Evolutionary conservation across 2,329 filamentous ascomycete species (phyloP).

Genomic region (Aspergillus fischeri): DNA sequence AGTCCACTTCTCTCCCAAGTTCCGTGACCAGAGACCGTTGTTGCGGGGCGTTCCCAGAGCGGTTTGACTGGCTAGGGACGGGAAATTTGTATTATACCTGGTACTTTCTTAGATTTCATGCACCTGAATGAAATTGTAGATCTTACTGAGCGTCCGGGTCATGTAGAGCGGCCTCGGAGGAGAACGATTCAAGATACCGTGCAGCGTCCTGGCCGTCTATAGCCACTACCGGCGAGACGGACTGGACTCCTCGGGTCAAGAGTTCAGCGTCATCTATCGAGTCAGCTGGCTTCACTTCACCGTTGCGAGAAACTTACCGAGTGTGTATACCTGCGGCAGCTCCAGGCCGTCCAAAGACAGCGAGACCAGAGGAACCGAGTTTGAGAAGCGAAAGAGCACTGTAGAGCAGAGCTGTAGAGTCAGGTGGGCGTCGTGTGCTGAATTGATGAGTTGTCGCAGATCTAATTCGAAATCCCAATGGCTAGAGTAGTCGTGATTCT

Average conservation of each 20-base stretch:
- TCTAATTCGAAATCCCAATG: constrained; percentile 55
- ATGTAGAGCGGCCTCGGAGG: constrained; percentile 48
- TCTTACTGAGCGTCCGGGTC: constrained; percentile 55
- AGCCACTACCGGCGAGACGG: constrained; percentile 47
- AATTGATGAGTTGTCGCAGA: constrained; percentile 50
- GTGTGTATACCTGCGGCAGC: constrained; percentile 52
- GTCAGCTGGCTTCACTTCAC: neutral
- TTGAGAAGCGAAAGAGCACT: constrained; percentile 45
- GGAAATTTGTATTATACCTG: constrained; percentile 14
- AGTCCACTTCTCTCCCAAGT: neutral
- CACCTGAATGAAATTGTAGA: neutral
- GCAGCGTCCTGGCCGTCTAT: constrained; percentile 57
- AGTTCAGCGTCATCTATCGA: neutral
- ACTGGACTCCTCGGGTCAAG: constrained; percentile 13
- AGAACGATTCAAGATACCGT: constrained; percentile 42
- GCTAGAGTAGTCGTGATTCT: constrained; percentile 43
- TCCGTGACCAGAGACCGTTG: neutral
- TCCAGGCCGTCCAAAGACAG: constrained; percentile 58
- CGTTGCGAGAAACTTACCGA: neutral
- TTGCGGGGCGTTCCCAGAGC: neutral
- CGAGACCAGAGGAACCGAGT: constrained; percentile 50
- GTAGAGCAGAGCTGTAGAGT: constrained; percentile 25
- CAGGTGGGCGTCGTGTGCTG: constrained; percentile 61
- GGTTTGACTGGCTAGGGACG: constrained; percentile 6
- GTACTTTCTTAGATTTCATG: neutral